Conservation (phyloP, 192 early-diverging fungal species). For the Coemansia umbellata region DNA sequence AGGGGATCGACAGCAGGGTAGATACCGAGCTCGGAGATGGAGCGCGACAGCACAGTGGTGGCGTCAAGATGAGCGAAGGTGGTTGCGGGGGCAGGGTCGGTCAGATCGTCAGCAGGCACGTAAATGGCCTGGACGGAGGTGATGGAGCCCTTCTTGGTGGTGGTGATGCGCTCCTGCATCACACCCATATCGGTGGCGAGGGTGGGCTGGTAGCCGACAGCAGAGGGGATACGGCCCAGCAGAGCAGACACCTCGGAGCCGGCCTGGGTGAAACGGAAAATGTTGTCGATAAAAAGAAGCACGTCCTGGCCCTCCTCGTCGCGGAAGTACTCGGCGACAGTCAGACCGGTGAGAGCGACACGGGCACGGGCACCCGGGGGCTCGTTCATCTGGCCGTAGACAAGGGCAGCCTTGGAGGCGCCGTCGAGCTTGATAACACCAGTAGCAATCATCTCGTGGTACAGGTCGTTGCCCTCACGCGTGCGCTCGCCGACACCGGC, state of each 20-base stretch:
- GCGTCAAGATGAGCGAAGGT: conserved; percentile 99
- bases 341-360: conserved; percentile 95
- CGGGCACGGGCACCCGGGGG: conserved; percentile 98
- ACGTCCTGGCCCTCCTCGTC: conserved; percentile 99
- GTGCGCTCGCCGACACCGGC: conserved; percentile 98
- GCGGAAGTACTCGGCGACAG: conserved; percentile 99
- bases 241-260: conserved; percentile 99
- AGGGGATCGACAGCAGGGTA: conserved; percentile 99
- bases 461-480: conserved; percentile 99
- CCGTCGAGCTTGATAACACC: conserved; percentile 96
- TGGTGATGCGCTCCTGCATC: conserved; percentile 99
- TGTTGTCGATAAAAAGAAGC: conserved; percentile 99
- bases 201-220: conserved; percentile 99
- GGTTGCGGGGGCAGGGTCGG: conserved; percentile 98
- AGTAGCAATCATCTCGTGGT: conserved; percentile 96
- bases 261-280: conserved; percentile 99
- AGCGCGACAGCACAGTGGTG: conserved; percentile 98
- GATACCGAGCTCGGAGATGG: conserved; percentile 98
- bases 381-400: conserved; percentile 99
- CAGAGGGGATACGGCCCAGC: conserved; percentile 98
- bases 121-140: conserved; percentile 98
- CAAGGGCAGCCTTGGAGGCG: conserved; percentile 90
- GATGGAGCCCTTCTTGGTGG: conserved; percentile 99
- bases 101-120: conserved; percentile 99
- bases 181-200: conserved; percentile 98